Percentiles rank a stretch among this genome's conserved stretches.
Evolutionary conservation across 257 asterid genomes (phyloP).

Genomic region (Nicotiana benthamiana): DNA sequence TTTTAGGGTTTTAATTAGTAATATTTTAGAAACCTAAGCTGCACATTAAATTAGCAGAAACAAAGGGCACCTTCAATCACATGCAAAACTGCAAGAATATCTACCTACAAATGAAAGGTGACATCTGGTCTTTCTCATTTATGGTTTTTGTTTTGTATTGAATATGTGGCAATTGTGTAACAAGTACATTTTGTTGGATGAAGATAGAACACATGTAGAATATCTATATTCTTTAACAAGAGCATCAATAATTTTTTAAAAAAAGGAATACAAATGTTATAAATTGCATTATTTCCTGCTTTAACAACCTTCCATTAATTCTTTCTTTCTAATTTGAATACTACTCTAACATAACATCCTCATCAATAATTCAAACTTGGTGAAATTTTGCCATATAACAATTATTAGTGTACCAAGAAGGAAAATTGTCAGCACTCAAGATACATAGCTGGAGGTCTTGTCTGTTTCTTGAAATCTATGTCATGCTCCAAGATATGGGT

Average conservation of each 20-base stretch:
- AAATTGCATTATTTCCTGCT: background rate
- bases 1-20: background rate
- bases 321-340: constrained; percentile 1
- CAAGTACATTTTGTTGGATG: constrained; percentile 4
- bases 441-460: constrained; percentile 24
- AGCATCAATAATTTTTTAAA: background rate
- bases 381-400: constrained; percentile 5
- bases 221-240: background rate
- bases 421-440: constrained; percentile 22
- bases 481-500: constrained; percentile 51
- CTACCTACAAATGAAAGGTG: constrained; percentile 3
- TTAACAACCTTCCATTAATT: background rate
- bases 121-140: constrained; percentile 8
- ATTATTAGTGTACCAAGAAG: constrained; percentile 21
- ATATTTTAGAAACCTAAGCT: background rate
- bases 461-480: constrained; percentile 42
- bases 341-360: background rate
- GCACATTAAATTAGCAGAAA: background rate
- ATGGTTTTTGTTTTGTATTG: background rate
- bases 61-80: constrained; percentile 7
- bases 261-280: background rate
- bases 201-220: background rate
- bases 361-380: constrained; percentile 2
- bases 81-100: constrained; percentile 7
- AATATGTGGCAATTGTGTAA: constrained; percentile 6